Evolutionary conservation across 2,329 filamentous ascomycete genomes (phyloP), one percentile per base, ranked within the genome.

Genomic region (Canariomyces notabilis): DNA sequence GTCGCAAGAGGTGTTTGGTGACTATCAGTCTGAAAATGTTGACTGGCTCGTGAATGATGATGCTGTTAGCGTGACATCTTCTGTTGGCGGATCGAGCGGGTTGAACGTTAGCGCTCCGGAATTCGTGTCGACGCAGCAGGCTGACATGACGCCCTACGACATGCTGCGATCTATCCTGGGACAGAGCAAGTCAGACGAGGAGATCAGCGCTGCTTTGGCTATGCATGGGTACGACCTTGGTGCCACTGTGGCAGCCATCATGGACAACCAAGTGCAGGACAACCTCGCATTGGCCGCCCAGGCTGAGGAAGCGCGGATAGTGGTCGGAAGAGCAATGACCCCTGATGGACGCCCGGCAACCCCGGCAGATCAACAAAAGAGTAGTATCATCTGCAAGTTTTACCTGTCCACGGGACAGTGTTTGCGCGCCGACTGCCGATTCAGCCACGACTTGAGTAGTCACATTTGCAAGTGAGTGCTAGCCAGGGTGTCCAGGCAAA

Each of bases 131-230:
- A 69, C 76, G 40, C 79, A 84, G 62, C 85, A 86, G 60, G 80
- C 82, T 46, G 90, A 97, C 61, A 97, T 98, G 91, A 94, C 88
- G 48, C 91, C 93, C 1, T 95, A 96, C 67, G 93, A 98, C 63
- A 97, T 98, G 80, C 76, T 98, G 46, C 87, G 93, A 51, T 96
- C 91, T 5, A 94, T 98, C 33, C 75, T 98, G 20, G 89, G 91
- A 38, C 89, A 93, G 58, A 83, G 88, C 44, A 85, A 87, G 60
- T 85, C 88, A 2, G 91, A 97, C 59, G 90, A 97, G 42, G 93
- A 98, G 66, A 91, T 98, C 38, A 90, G 96, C 63, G 77, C 82
- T n/a, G 88, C 91, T 4, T 76, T 98, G 37, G 88, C 91, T 55
- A 76, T 82, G 48, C 91, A 96, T 63, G 86, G 87, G 46, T 98